Evolutionary conservation across 176 grass and related monocot genomes (phyloP).

Genomic region (Poa annua): DNA sequence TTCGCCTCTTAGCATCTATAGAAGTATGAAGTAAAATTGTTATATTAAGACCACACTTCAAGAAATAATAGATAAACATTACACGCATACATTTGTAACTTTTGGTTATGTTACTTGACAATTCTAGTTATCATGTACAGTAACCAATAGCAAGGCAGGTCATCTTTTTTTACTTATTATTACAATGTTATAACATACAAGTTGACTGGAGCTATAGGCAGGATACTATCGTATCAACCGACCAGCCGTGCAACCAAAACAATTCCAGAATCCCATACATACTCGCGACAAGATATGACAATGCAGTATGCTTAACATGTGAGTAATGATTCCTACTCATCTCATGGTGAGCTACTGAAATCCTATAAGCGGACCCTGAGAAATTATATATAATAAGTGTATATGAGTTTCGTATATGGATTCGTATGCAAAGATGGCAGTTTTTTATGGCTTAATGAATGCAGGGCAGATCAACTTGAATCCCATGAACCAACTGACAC

Average conservation of each 20-base stretch:
- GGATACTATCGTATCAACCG: too few species aligned
- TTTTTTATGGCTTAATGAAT: too few species aligned
- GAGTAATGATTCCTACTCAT: too few species aligned
- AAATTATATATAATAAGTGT: too few species aligned
- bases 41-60: conserved; percentile 19
- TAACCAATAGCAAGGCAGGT: background rate
- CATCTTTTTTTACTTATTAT: background rate
- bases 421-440: too few species aligned
- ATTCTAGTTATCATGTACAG: too few species aligned
- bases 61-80: background rate
- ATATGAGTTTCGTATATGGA: too few species aligned
- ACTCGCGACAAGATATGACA: background rate
- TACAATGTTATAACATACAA: background rate
- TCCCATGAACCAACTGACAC: too few species aligned
- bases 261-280: background rate
- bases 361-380: background rate
- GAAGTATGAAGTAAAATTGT: conserved; percentile 16
- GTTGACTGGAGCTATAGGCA: too few species aligned
- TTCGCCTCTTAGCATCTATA: conserved; percentile 66
- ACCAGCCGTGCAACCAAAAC: background rate
- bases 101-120: background rate
- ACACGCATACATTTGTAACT: background rate
- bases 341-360: too few species aligned
- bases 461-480: too few species aligned
- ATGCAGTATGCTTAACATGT: too few species aligned